Conservation (phyloP, 2,329 filamentous ascomycete species). For the Trichoderma gracile region DNA sequence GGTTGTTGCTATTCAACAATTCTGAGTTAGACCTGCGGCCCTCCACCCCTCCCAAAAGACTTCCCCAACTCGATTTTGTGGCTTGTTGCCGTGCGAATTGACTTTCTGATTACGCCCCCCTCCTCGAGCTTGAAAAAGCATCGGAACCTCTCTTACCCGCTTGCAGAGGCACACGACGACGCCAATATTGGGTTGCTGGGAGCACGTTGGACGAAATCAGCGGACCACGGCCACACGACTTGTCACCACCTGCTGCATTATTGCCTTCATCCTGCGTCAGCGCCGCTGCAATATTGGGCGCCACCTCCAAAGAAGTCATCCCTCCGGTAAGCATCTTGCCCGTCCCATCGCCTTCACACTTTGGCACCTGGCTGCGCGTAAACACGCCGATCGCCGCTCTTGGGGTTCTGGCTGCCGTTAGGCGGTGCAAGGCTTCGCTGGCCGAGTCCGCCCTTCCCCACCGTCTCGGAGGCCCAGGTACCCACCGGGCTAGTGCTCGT, state of each 20-base stretch:
- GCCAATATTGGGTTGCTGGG: background rate
- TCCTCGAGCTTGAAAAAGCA: constrained; percentile 12
- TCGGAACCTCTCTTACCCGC: constrained; percentile 8
- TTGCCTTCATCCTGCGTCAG: constrained; percentile 17
- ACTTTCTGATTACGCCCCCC: background rate
- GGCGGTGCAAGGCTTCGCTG: constrained; percentile 23
- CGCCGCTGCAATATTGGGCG: background rate
- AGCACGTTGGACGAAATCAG: background rate
- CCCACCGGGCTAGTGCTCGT: constrained; percentile 13
- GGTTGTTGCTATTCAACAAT: constrained; percentile 27
- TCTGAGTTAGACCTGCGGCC: constrained; percentile 20
- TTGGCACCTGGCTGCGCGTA: constrained; percentile 8
- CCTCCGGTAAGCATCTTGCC: constrained; percentile 3
- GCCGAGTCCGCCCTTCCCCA: constrained; percentile 11
- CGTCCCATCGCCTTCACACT: background rate
- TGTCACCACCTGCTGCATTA: constrained; percentile 3
- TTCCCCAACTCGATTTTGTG: constrained; percentile 29
- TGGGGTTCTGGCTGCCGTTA: constrained; percentile 23
- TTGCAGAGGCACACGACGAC: background rate
- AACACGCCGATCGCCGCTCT: constrained; percentile 17
- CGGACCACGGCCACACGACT: background rate
- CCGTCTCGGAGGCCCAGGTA: constrained; percentile 1
- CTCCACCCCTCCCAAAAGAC: constrained; percentile 24
- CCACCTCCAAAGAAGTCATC: background rate
- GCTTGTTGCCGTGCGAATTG: constrained; percentile 20